These are phyloP conservation scores for Apophysomyces elegans DNA, from an alignment of 371 early-diverging fungal genomes.

Conservation along the genomic window DNA sequence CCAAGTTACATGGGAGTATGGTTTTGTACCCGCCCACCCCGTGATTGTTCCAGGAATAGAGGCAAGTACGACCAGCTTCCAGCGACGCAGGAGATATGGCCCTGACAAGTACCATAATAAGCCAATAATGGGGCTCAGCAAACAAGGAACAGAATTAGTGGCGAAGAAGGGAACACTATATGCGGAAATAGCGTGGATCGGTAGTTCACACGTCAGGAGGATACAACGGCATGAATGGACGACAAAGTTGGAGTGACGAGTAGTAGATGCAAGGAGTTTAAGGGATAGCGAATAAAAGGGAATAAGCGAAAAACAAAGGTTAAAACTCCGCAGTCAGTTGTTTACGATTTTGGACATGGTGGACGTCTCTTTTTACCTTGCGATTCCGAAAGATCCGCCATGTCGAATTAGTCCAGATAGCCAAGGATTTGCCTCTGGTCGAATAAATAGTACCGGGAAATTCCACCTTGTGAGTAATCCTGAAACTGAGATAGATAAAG, in stretches of 20 bases:
- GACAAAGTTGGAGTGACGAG: no score
- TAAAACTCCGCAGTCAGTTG: no score
- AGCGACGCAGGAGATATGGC: slow-evolving; percentile 44
- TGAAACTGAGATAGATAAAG: neutral
- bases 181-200: neutral
- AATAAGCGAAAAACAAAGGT: no score
- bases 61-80: slow-evolving; percentile 15
- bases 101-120: slow-evolving; percentile 32
- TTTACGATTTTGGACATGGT: neutral
- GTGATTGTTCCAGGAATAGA: slow-evolving; percentile 30
- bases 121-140: slow-evolving; percentile 20
- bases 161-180: neutral
- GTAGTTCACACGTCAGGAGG: neutral
- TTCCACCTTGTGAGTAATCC: neutral
- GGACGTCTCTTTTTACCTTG: neutral
- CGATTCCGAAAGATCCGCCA: neutral
- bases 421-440: neutral
- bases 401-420: neutral
- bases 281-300: no score
- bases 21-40: slow-evolving; percentile 26
- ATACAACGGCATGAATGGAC: neutral
- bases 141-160: slow-evolving; percentile 3
- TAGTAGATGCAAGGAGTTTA: no score
- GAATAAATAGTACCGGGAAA: neutral
- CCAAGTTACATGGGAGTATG: slow-evolving; percentile 16